Percentiles rank a stretch among this genome's conserved stretches.
phyloP scores from a whole-genome alignment of 345 rosid species.

The Rhodomyrtus tomentosa region DNA sequence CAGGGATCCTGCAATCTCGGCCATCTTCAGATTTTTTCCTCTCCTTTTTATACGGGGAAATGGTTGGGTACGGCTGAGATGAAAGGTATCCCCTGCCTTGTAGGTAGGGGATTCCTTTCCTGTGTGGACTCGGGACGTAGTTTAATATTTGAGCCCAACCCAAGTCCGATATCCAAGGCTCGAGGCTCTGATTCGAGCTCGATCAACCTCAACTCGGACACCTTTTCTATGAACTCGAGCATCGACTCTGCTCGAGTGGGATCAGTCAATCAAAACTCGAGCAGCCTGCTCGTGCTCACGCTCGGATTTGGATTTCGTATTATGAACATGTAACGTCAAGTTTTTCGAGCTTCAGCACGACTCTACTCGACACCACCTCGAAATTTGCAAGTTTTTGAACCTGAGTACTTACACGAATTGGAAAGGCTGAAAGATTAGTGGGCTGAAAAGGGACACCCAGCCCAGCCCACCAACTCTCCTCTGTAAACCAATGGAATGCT shows the following conservation, averaged over 20 bases:
- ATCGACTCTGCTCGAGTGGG: not conserved
- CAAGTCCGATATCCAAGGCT: not conserved
- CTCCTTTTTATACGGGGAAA: too few relatives aligned
- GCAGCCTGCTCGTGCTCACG: not conserved
- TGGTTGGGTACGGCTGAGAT: too few relatives aligned
- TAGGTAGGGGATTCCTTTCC: too few relatives aligned
- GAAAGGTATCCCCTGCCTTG: too few relatives aligned
- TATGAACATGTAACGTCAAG: not conserved
- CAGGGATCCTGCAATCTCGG: too few relatives aligned
- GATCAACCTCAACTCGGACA: not conserved
- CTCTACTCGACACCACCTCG: not conserved
- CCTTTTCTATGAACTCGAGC: not conserved
- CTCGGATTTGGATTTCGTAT: rapidly evolving
- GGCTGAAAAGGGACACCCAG: not conserved
- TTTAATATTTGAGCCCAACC: not conserved
- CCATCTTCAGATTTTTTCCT: too few relatives aligned
- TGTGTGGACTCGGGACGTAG: not conserved
- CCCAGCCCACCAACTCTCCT: not conserved
- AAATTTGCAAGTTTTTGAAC: not conserved
- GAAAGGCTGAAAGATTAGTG: not conserved
- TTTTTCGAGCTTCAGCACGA: not conserved
- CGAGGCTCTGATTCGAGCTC: not conserved
- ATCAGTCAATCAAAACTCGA: not conserved
- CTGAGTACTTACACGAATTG: not conserved
- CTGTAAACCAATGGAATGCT: not conserved